Evolutionary conservation across 23 red algal species (phyloP), one percentile per base, ranked within the genome.

Genomic region (Agarophyton chilense): DNA sequence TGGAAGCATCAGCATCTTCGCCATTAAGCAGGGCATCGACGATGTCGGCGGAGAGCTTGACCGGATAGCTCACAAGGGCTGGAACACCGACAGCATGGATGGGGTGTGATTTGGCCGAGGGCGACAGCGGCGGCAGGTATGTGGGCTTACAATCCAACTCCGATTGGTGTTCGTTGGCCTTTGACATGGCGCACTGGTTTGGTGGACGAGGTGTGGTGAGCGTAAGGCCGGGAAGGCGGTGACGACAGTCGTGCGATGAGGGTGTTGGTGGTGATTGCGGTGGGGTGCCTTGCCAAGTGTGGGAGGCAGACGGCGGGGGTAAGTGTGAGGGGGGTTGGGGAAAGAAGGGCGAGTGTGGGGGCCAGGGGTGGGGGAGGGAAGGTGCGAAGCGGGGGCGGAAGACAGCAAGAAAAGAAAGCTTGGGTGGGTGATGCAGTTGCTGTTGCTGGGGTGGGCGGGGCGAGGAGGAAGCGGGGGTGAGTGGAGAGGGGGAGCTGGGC

Each of bases 31-130:
- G 29, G 17, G 56, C 63, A 9, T 66, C 40, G 34, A 84, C 57
- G 61, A 67, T 24, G 10, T n/a, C 61, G 44, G 57, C 57, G 38
- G 56, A 66, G 61, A 84, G 81, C 63, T 84, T 84, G 81, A 70
- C 38, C n/a, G 57, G 17, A 39, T 52, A 84, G 81, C 36, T 72
- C 39, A 42, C 12, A 8, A 44, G 36, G 14, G 39, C 9, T 32
- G 65, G 65, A 0, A 44, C 39, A n/a, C 35, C 65, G 65, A 34
- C n/a, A 6, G 25, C 26, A 72, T 72, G 46, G 77, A 43, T 21
- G 21, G 57, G 77, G 52, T 62, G 49, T 16, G 28, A 62, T 25
- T 32, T 36, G 40, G 57, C 53, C 10, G 77, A 81, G 1, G 52
- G 52, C 10, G 77, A 81, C 12, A 60, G 57, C 33, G 52, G 51